Percentiles rank a stretch among this genome's conserved stretches.
Conservation (phyloP, 352 stramenopile species). For the Phytophthora meadii region DNA sequence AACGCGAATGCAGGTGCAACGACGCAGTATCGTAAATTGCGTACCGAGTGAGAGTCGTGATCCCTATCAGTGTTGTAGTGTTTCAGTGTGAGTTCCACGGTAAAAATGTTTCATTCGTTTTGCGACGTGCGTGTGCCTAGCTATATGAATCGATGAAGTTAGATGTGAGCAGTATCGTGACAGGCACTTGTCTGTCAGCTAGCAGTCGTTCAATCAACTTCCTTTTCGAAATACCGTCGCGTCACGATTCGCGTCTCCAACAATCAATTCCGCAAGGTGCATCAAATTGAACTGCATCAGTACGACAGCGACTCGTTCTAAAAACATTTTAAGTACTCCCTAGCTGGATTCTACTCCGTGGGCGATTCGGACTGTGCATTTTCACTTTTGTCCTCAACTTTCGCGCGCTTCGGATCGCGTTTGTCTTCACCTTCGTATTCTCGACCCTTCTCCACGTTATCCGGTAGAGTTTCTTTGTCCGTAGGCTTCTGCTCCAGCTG, state of each 20-base stretch:
- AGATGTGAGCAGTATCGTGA: no score
- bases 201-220: slow-evolving; percentile 3
- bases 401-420: slow-evolving; percentile 37
- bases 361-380: slow-evolving; percentile 8
- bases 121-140: no score
- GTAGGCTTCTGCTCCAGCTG: slow-evolving; percentile 19
- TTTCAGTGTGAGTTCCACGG: no score
- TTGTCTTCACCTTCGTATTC: slow-evolving; percentile 29
- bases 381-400: slow-evolving; percentile 21
- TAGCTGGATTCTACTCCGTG: slow-evolving; percentile 16
- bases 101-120: no score
- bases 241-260: slow-evolving; percentile 20
- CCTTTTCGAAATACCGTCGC: slow-evolving; percentile 12
- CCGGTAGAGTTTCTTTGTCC: not conserved
- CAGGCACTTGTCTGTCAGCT: not conserved
- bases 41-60: slow-evolving; percentile 5
- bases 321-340: not conserved
- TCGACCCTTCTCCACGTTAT: not conserved
- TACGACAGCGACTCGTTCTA: no score
- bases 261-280: slow-evolving; percentile 3
- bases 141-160: no score
- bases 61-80: no score
- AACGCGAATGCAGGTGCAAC: slow-evolving; percentile 8
- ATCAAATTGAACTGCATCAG: no score
- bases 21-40: slow-evolving; percentile 12